Conservation (phyloP, 2,329 filamentous ascomycete species). For the Fusarium poae region DNA sequence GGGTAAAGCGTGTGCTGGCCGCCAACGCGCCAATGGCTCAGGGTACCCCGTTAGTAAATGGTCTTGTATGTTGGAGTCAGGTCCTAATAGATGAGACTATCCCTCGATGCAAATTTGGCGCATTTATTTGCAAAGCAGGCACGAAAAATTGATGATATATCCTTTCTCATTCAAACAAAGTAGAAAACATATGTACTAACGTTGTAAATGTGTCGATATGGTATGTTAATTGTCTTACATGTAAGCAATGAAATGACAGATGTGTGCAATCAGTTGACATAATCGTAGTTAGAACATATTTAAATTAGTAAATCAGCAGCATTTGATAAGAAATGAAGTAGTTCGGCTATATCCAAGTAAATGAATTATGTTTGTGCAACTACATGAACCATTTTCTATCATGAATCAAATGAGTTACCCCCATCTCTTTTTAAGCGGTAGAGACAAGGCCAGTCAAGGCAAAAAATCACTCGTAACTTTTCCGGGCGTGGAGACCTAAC, state of each 20-base stretch:
- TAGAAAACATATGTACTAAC: background rate
- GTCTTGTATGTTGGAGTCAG: constrained; percentile 46
- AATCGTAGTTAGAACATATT: background rate
- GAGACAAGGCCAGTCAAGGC: constrained; percentile 20
- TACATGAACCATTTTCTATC: constrained; percentile 12
- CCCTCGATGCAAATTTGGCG: constrained; percentile 40
- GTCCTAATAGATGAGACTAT: constrained; percentile 51
- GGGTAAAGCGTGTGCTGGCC: constrained; percentile 44
- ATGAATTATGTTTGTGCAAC: constrained; percentile 21
- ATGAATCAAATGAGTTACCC: constrained; percentile 14
- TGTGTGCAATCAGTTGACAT: background rate
- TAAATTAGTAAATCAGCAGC: background rate
- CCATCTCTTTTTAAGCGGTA: constrained; percentile 34
- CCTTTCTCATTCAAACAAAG: constrained; percentile 29
- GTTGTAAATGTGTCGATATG: background rate
- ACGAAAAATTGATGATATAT: constrained; percentile 53
- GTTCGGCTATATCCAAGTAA: constrained; percentile 1
- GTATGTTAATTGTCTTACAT: background rate
- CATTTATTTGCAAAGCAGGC: constrained; percentile 48
- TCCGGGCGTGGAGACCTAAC: constrained; percentile 31
- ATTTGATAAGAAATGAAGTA: background rate
- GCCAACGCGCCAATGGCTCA: constrained; percentile 42
- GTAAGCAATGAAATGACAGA: background rate
- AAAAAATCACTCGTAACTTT: constrained; percentile 41
- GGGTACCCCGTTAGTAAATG: constrained; percentile 45